Base-by-base conservation (phyloP, 495 filamentous ascomycete species). In the Hypoxylon lenormandii region DNA sequence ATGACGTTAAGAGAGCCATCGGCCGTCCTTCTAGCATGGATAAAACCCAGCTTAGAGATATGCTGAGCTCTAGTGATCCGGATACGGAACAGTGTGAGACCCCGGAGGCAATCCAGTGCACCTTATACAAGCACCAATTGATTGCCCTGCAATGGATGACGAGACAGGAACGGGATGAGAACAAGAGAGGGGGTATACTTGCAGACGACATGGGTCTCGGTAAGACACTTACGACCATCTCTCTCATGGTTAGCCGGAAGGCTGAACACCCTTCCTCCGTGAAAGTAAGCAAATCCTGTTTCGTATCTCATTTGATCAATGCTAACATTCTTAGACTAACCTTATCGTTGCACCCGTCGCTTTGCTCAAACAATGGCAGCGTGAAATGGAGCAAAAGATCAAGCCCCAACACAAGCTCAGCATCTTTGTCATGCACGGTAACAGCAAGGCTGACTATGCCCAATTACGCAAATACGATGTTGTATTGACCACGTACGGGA, bases 401-500 rank as follows among this genome's bases (percentile, higher is more conserved):
- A 67, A 86, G 47, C 84, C 80, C 28, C 92, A 92, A 73, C 82
- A 93, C 74, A 76, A 80, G 40, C 79, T 97, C n/a, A 87, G 80
- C 1, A 87, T 90, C 0, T 86, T 83, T 57, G 84, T 92, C 45
- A 91, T 26, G 23, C 23, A 26, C 5, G 23, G 97, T 68, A 80
- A 79, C 11, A 64, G 81, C 83, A 26, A 77, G 74, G 12, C 21
- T 10, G 4, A 33, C 0, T 52, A 30, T 36, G 12, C 78, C 10
- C 82, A 86, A 7, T 74, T 98, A 11, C 82, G 85, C 40, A 78
- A 77, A 4, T 90, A 87, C 70, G 94, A 98, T 75, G 88, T 97
- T n/a, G 90, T 97, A 7, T 81, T 97, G 37, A 97, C 94, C 0
- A 97, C 93, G 0, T 98, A 90, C 72, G 94, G 94, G 26, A 94